phyloP scores from a whole-genome alignment of 2,329 filamentous ascomycete genomes.

The Lasiodiplodia gonubiensis region DNA sequence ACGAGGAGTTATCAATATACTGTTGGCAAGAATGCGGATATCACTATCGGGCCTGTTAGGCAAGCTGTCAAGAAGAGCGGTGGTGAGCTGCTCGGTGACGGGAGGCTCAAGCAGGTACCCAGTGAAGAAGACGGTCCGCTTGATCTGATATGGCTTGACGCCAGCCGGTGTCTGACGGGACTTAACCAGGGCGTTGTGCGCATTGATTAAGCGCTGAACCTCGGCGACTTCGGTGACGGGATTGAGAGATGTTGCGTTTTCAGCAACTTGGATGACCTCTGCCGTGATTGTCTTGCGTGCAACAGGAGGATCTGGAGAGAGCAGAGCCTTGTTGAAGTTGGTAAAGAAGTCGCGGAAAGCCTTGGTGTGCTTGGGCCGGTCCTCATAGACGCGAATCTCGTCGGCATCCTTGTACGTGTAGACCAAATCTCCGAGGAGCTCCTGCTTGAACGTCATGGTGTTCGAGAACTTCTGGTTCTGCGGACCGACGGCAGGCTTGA shows the following conservation, averaged over 20 bases:
- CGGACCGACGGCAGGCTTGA: conserved; percentile 86
- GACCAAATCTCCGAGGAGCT: conserved; percentile 78
- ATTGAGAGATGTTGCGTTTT: conserved; percentile 74
- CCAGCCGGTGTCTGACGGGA: conserved; percentile 51
- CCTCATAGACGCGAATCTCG: conserved; percentile 76
- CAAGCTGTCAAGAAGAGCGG: conserved; percentile 49
- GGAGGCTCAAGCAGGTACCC: conserved; percentile 80
- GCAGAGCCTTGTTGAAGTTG: conserved; percentile 71
- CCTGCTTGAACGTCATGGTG: conserved; percentile 93
- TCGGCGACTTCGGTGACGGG: conserved; percentile 80
- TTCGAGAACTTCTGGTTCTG: conserved; percentile 76
- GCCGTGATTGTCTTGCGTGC: conserved; percentile 70
- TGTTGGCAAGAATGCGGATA: conserved; percentile 83
- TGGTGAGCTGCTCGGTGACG: conserved; percentile 73
- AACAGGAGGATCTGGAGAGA: conserved; percentile 49
- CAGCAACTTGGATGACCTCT: conserved; percentile 86
- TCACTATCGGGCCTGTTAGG: conserved; percentile 71
- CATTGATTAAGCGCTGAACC: conserved; percentile 87
- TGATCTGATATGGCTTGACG: conserved; percentile 68
- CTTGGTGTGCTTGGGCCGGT: conserved; percentile 70
- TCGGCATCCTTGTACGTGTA: conserved; percentile 82
- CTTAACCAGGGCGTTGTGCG: conserved; percentile 72
- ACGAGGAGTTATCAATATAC: conserved; percentile 85
- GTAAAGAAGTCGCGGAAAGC: conserved; percentile 85
- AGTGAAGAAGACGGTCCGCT: conserved; percentile 88